Base-by-base conservation (phyloP, 2,329 filamentous ascomycete species). In the Juglanconis sp. region DNA sequence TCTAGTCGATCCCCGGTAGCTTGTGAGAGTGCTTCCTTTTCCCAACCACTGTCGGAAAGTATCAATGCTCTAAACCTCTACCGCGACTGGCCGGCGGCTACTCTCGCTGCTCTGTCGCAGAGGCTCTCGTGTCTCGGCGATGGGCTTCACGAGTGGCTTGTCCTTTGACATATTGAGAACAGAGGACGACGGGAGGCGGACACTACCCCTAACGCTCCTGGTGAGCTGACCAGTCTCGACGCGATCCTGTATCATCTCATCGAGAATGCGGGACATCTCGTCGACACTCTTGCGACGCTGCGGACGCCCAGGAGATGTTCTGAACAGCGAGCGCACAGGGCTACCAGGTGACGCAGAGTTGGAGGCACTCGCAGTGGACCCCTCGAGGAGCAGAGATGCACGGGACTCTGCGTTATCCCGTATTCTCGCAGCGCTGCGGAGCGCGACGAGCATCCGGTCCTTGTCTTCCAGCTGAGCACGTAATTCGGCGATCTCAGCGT, bases 171-270 rank as follows among this genome's bases (percentile, higher is more conserved):
- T 36, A 2, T 11, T 24, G 11, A 11, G 31, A 9, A 48, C n/a
- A 10, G 56, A 35, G 7, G 38, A 32, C 11, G 57, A 35, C 5
- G 81, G 79, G 40, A 89, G 71, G 53, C 86, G 83, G 54, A 91
- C 82, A 68, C 87, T 91, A 46, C 88, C 89, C 62, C 87, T 80
- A 55, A 77, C 77, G 56, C 87, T 82, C 68, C 89, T 86, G 35
- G 91, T 80, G 30, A 91, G 76, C 57, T 91, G 86, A 30, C 90
- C 91, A 56, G 81, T 86, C 67, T 95, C 90, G 56, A 96, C 89
- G 60, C 90, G 87, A 70, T 94, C 90, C 70, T 93, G 90, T 62
- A 97, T 95, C 94, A 98, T 97, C 75, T 96, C 92, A 69, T 98
- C 94, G 32, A 97, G 83, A 78, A 97, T 92, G 68, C 87, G 86